phyloP scores from a whole-genome alignment of 208 protist species.

The Acanthamoeba divionensis region DNA sequence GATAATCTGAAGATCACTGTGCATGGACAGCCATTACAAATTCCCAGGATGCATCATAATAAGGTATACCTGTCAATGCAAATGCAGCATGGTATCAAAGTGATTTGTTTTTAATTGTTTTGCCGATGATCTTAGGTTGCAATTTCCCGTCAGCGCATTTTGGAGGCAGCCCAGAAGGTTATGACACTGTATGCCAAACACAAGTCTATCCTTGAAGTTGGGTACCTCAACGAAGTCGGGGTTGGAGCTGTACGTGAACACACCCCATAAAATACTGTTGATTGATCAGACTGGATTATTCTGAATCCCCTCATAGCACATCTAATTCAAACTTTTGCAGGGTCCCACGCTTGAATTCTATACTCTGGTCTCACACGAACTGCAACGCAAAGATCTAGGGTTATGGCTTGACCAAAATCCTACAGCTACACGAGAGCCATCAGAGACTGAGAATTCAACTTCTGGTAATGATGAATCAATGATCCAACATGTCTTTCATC shows the following conservation, averaged over 20 bases:
- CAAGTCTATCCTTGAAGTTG: constrained; percentile 78
- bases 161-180: constrained; percentile 75
- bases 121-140: constrained; percentile 63
- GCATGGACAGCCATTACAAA: background rate
- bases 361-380: constrained; percentile 76
- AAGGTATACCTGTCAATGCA: constrained; percentile 27
- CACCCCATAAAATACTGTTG: too few relatives aligned
- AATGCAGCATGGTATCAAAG: constrained; percentile 60
- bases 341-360: constrained; percentile 88
- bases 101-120: background rate
- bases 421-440: background rate
- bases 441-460: background rate
- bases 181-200: constrained; percentile 72
- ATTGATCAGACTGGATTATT: too few relatives aligned
- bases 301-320: too few relatives aligned
- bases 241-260: constrained; percentile 64
- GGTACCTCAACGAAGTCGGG: constrained; percentile 81
- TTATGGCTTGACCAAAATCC: constrained; percentile 70
- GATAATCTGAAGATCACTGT: background rate
- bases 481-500: constrained; percentile 31
- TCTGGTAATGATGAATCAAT: background rate
- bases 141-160: constrained; percentile 69
- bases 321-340: too few relatives aligned
- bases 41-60: background rate
- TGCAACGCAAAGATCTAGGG: constrained; percentile 67